Evolutionary conservation across 192 early-diverging fungal species (phyloP), one percentile per base, ranked within the genome.

Genomic region (Linnemannia exigua): DNA sequence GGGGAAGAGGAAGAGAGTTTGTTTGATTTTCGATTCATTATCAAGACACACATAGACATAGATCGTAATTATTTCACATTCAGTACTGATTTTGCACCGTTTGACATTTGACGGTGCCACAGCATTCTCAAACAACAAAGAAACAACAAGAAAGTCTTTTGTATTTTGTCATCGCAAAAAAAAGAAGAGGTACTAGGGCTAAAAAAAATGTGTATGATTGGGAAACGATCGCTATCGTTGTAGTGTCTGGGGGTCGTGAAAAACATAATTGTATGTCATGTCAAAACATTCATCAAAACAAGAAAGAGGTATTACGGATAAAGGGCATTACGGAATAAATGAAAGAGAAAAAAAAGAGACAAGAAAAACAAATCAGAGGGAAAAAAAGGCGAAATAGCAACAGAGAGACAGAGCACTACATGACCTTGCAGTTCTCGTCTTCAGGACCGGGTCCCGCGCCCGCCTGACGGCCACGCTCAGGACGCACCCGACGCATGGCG

Each of bases 341-440:
- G 15, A 3, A 73, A n/a, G 12, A 71, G 16, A 48, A 63, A 33
- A 20, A 44, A 1, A 67, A 8, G 36, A 75, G n/a, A 61, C 20
- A 47, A 28, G 19, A 52, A 73, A 12, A 73, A 1, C 1, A 72
- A 31, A 28, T 8, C 2, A 36, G 25, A 37, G n/a, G 16, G 12
- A 20, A 20, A 58, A n/a, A 47, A 37, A 36, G 36, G 14, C 41
- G 25, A 25, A n/a, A 25, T 20, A 54, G 52, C 22, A 25, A 16
- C 7, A n/a, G 11, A 9, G 52, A 12, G 58, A 31, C 58, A 63
- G 28, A 63, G 15, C 58, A 31, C 61, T 82, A 89, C 79, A 87
- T 81, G 41, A 89, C 82, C 74, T 77, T 79, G 67, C 88, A 89
- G 77, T 89, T 81, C 31, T 87, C 79, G 44, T 89, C 88, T 20